Evolutionary conservation across 768 basidiomycete species (phyloP), one percentile per base, ranked within the genome.

Genomic region (Boletus fagicola): DNA sequence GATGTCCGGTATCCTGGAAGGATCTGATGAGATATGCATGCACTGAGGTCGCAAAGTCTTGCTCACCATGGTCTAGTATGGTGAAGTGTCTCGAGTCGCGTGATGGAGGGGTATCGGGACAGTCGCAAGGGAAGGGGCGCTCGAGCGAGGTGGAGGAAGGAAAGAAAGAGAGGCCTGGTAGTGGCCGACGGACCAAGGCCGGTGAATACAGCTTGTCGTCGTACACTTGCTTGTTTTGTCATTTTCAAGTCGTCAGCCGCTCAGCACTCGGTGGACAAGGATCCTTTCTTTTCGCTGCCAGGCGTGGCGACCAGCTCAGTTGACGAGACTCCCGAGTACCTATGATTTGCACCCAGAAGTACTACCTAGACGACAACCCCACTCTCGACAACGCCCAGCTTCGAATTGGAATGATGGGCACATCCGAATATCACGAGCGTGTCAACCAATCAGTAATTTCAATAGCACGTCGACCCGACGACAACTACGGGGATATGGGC

Each of bases 1-100:
- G 87, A 65, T 82, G 78, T 63, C 78, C 80, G 46, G 83, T 71
- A 61, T 88, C 87, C 88, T 90, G 69, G 49, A 44, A 49, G 22
- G 28, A 49, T 46, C 43, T 50, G 39, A 28, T 57, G 58, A 64
- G 65, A 51, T 12, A 20, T 26, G 56, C n/a, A 43, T 42, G 47
- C 22, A 3, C 22, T 38, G 56, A 38, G 26, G 20, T 45, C 24
- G 44, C 40, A 33, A 33, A 18, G 24, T n/a, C n/a, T 16, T 24
- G 15, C 54, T 54, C 51, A 70, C 69, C 69, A 70, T 70, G 56
- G 48, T 57, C 49, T 45, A 28, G 45, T 30, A 31, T 40, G 45
- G 48, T 38, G 49, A 49, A 43, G 38, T 13, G 51, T 39, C 43
- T 51, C 43, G 22, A 40, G 59, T 54, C 54, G 65, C 53, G 67